Conservation (phyloP, 2,329 filamentous ascomycete species). For the Penicillium glabrum region DNA sequence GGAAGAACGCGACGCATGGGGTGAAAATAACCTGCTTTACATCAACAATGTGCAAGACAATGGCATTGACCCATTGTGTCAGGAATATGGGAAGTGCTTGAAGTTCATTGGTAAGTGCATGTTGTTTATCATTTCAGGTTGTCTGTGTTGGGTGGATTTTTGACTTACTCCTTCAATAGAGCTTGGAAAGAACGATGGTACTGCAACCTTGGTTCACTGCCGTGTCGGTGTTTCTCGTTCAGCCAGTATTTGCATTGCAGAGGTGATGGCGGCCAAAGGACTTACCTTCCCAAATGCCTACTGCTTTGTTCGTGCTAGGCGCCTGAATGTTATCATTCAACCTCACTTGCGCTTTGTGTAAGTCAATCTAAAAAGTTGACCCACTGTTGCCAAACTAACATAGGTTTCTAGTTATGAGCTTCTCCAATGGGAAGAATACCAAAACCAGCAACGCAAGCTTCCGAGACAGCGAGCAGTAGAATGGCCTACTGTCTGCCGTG, state of each 20-base stretch:
- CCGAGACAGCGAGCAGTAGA: slow-evolving; percentile 75
- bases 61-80: slow-evolving; percentile 85
- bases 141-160: neutral
- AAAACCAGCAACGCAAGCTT: slow-evolving; percentile 55
- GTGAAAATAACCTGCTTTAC: slow-evolving; percentile 72
- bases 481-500: slow-evolving; percentile 83
- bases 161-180: slow-evolving; percentile 53
- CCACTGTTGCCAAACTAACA: neutral
- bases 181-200: slow-evolving; percentile 71
- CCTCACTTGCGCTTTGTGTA: slow-evolving; percentile 89
- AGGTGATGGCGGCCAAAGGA: slow-evolving; percentile 81
- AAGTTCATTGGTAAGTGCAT: slow-evolving; percentile 79
- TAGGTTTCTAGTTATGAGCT: slow-evolving; percentile 66
- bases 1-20: slow-evolving; percentile 70
- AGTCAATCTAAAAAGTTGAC: slow-evolving; percentile 8
- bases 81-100: slow-evolving; percentile 81
- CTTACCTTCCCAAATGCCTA: slow-evolving; percentile 91
- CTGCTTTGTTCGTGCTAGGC: slow-evolving; percentile 88
- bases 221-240: slow-evolving; percentile 93
- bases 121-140: neutral
- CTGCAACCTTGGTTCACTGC: slow-evolving; percentile 91
- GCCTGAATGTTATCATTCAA: slow-evolving; percentile 97
- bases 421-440: slow-evolving; percentile 88
- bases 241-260: slow-evolving; percentile 97
- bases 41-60: slow-evolving; percentile 93